These are phyloP conservation scores for Alternaria postmessia DNA, from an alignment of 2,329 filamentous ascomycete species.

Conservation along the genomic window DNA sequence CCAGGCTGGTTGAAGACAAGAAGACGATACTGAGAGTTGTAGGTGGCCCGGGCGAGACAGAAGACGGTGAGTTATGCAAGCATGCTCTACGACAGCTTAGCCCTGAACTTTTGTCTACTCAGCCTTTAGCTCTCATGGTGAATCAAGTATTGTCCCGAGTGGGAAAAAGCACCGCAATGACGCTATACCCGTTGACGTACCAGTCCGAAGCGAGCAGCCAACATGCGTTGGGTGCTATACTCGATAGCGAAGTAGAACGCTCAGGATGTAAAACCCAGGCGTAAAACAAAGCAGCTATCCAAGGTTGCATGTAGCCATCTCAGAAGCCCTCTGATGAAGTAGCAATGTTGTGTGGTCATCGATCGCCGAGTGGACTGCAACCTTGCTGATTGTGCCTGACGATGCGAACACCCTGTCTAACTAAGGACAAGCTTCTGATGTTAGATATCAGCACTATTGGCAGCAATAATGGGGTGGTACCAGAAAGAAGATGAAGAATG, in stretches of 20 bases:
- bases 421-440: conserved; percentile 32
- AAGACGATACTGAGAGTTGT: background rate
- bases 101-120: conserved; percentile 5
- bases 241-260: conserved; percentile 23
- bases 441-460: conserved; percentile 43
- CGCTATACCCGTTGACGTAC: conserved; percentile 4
- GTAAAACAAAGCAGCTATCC: conserved; percentile 21
- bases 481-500: conserved; percentile 36
- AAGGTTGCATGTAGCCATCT: conserved; percentile 30
- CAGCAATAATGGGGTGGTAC: conserved; percentile 42
- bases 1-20: background rate
- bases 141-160: conserved; percentile 5
- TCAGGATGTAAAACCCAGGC: conserved; percentile 26
- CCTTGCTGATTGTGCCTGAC: conserved; percentile 26
- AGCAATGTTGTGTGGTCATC: conserved; percentile 35
- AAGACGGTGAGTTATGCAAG: background rate
- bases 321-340: conserved; percentile 30
- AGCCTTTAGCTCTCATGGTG: conserved; percentile 13
- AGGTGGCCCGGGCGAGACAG: background rate
- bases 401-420: conserved; percentile 26
- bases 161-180: conserved; percentile 17
- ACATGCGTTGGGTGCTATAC: conserved; percentile 19
- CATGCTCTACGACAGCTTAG: conserved; percentile 1
- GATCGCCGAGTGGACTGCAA: conserved; percentile 39
- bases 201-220: conserved; percentile 23